phyloP scores from a whole-genome alignment of 768 basidiomycete genomes.

The Kwoniella pini region DNA sequence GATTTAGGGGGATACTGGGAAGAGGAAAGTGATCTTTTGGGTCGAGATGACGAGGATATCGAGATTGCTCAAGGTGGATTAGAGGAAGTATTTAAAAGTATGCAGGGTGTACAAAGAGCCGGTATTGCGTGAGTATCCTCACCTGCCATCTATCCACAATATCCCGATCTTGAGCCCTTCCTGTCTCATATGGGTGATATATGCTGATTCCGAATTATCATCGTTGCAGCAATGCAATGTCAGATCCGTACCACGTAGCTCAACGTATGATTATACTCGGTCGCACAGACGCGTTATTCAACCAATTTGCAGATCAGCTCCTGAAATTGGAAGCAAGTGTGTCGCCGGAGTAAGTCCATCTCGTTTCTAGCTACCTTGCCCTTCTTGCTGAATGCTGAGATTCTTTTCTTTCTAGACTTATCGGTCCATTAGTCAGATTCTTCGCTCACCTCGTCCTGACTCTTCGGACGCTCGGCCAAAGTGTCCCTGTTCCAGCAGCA shows the following conservation, averaged over 20 bases:
- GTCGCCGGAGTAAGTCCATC: slow-evolving; percentile 55
- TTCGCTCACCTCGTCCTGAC: slow-evolving; percentile 91
- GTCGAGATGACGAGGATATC: slow-evolving; percentile 63
- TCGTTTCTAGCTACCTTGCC: no score
- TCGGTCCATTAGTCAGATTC: slow-evolving; percentile 67
- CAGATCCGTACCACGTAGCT: slow-evolving; percentile 54
- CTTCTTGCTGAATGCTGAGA: not conserved
- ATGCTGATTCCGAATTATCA: slow-evolving; percentile 2
- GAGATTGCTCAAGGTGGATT: slow-evolving; percentile 60
- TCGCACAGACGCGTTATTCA: slow-evolving; percentile 65
- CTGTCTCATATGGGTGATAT: not conserved
- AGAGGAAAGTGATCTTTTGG: slow-evolving; percentile 56
- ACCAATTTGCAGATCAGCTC: slow-evolving; percentile 58
- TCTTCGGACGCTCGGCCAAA: slow-evolving; percentile 74
- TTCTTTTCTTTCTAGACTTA: slow-evolving; percentile 29
- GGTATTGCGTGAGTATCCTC: slow-evolving; percentile 45
- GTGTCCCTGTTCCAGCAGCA: slow-evolving; percentile 70
- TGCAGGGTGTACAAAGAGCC: slow-evolving; percentile 45
- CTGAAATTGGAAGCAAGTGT: slow-evolving; percentile 40
- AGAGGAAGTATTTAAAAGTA: slow-evolving; percentile 52
- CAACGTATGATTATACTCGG: slow-evolving; percentile 56
- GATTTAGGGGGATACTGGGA: slow-evolving; percentile 79
- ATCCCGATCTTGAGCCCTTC: no score
- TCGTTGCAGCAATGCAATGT: slow-evolving; percentile 33
- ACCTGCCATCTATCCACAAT: no score